Evolutionary conservation across 768 basidiomycete genomes (phyloP).

Genomic region (Pleurotus tuber-regium): DNA sequence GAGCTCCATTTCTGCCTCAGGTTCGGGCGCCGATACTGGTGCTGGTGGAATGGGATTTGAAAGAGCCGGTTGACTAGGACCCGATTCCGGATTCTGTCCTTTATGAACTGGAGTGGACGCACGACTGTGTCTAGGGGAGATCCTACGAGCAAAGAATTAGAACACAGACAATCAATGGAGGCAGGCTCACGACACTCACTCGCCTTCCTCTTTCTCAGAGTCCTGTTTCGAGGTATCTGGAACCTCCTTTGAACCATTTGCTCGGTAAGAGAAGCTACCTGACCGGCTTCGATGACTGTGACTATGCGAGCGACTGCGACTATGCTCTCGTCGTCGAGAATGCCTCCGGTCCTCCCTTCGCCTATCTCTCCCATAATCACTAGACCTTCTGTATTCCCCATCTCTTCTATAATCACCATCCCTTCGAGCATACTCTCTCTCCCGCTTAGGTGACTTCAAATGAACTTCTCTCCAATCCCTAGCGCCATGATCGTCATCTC

Average conservation of each 20-base stretch:
- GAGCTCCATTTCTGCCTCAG: constrained; percentile 48
- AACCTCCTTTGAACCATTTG: constrained; percentile 17
- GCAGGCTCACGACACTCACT: constrained; percentile 65
- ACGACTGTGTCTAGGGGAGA: constrained; percentile 53
- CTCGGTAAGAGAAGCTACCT: constrained; percentile 20
- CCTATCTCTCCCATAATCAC: constrained; percentile 34
- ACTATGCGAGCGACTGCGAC: constrained; percentile 2
- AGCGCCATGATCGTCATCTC: constrained; percentile 47
- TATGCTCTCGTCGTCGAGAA: constrained; percentile 12
- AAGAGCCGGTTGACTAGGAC: neutral
- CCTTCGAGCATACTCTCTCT: constrained; percentile 35
- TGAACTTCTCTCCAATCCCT: constrained; percentile 74
- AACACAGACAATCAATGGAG: constrained; percentile 2
- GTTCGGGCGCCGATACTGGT: constrained; percentile 20
- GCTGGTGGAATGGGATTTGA: constrained; percentile 11
- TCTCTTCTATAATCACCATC: constrained; percentile 38
- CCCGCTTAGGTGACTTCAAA: constrained; percentile 38
- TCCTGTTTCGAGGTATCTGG: constrained; percentile 27
- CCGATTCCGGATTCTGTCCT: neutral
- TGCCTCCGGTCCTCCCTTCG: constrained; percentile 22
- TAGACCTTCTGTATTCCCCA: constrained; percentile 26
- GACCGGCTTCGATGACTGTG: constrained; percentile 4
- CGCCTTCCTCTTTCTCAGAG: constrained; percentile 85
- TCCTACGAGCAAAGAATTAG: constrained; percentile 38
- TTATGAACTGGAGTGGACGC: constrained; percentile 16